Conservation (phyloP, 2,329 filamentous ascomycete species). For the Fusarium guadeloupense region DNA sequence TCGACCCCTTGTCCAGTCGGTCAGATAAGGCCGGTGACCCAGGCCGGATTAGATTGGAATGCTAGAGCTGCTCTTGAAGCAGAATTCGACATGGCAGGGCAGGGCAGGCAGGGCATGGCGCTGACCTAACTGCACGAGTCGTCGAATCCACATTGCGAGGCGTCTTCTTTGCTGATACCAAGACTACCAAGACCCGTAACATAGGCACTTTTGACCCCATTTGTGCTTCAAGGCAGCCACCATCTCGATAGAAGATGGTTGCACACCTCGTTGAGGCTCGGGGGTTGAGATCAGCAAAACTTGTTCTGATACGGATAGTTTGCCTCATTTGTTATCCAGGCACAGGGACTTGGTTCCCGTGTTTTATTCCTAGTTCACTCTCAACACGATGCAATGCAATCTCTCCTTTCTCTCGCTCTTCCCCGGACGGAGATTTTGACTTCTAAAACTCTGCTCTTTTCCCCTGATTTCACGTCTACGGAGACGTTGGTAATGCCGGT, state of each 20-base stretch:
- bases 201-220: conserved; percentile 6
- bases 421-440: conserved; percentile 1
- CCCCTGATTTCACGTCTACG: not conserved
- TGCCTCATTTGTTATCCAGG: conserved; percentile 29
- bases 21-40: conserved; percentile 39
- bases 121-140: too few species aligned
- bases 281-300: conserved; percentile 32
- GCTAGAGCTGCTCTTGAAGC: conserved; percentile 3
- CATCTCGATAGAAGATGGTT: conserved; percentile 16
- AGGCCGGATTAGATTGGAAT: conserved; percentile 13
- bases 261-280: conserved; percentile 32
- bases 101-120: conserved; percentile 13
- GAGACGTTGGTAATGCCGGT: not conserved
- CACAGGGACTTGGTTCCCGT: conserved; percentile 23
- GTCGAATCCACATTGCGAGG: conserved; percentile 14
- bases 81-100: too few species aligned
- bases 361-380: conserved; percentile 1
- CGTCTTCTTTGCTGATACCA: conserved; percentile 5
- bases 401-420: not conserved
- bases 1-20: conserved; percentile 36
- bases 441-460: not conserved
- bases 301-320: conserved; percentile 33
- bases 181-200: not conserved
- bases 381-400: too few species aligned
- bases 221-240: conserved; percentile 11